Evolutionary conservation across 2,329 filamentous ascomycete genomes (phyloP), one percentile per base, ranked within the genome.

Genomic region (Penicillium fuscoglaucum): DNA sequence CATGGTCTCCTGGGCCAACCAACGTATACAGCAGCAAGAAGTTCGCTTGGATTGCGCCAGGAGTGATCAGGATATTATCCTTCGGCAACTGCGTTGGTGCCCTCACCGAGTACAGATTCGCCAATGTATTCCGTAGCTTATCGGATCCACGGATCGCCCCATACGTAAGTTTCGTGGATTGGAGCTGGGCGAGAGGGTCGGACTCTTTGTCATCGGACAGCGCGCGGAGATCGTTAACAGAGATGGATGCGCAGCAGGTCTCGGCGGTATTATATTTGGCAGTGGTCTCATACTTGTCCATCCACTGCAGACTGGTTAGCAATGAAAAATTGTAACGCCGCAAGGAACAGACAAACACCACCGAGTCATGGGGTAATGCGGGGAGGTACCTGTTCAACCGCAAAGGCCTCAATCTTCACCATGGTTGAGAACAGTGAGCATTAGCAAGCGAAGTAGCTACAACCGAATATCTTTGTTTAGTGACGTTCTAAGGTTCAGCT

Each of bases 21-120:
- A 96, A 79, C 1, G 87, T 81, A 71, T 93, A 93, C 12, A 95
- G 82, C 2, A 87, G 77, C 19, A 95, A 77, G 66, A 91, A 90
- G 70, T 96, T 96, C 21, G 91, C 91, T 8, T 85, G 82, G 47
- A 96, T 96, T n/a, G 90, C 90, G 8, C 91, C 91, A 29, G 88
- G 85, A 0, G 90, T 91, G 59, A 93, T 87, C 55, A 96, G 74
- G 43, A 96, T 82, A 66, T 89, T 86, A 17, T 91, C 85, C 1
- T 71, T 77, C 19, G 80, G 73, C 12, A 85, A 70, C 6, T 78
- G 77, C 1, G 73, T 76, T 1, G 74, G 72, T 60, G 75, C 76
- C 61, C 85, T 83, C 24, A 80, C 79, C 5, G 85, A 85, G 70
- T 90, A 90, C 4, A 90, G 79, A 19, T 81, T 78, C 6, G 89